These are phyloP conservation scores for Mycena vitilis DNA, from an alignment of 768 basidiomycete genomes.

Conservation along the genomic window DNA sequence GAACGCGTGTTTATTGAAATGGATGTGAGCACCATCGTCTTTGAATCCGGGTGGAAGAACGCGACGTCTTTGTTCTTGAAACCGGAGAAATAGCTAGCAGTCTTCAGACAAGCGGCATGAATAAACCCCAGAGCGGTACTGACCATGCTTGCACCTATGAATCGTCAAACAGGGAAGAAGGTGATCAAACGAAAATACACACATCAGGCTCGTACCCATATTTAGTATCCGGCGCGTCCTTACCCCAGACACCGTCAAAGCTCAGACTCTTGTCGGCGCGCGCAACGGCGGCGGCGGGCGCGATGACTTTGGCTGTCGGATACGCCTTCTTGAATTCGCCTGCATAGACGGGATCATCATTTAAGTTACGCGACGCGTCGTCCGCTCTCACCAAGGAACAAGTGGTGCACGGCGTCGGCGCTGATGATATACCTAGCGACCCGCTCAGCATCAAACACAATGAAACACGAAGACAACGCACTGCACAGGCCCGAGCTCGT, in stretches of 20 bases:
- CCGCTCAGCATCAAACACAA: not conserved
- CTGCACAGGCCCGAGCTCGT: conserved; percentile 78
- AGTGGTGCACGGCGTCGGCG: conserved; percentile 67
- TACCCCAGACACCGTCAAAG: conserved; percentile 78
- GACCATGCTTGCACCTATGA: conserved; percentile 64
- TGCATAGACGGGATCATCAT: not conserved
- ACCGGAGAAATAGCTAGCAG: conserved; percentile 73
- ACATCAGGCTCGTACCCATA: conserved; percentile 86
- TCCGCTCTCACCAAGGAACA: conserved; percentile 62
- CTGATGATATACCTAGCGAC: conserved; percentile 66
- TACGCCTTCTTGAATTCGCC: conserved; percentile 69
- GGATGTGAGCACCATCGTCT: conserved; percentile 64
- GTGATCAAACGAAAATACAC: conserved; percentile 17
- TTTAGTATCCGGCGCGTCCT: conserved; percentile 70
- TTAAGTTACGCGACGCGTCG: conserved; percentile 30
- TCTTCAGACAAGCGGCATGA: not conserved
- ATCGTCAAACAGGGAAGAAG: not conserved
- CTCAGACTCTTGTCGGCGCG: conserved; percentile 62
- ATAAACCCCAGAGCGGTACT: not conserved
- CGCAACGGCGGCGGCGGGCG: conserved; percentile 66
- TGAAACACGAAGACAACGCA: conserved; percentile 42
- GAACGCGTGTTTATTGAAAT: not conserved
- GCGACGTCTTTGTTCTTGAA: conserved; percentile 85
- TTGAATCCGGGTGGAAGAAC: conserved; percentile 79
- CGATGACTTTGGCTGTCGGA: conserved; percentile 77